Base-by-base conservation (phyloP, 768 basidiomycete species). In the Gloeostereum incarnatum region DNA sequence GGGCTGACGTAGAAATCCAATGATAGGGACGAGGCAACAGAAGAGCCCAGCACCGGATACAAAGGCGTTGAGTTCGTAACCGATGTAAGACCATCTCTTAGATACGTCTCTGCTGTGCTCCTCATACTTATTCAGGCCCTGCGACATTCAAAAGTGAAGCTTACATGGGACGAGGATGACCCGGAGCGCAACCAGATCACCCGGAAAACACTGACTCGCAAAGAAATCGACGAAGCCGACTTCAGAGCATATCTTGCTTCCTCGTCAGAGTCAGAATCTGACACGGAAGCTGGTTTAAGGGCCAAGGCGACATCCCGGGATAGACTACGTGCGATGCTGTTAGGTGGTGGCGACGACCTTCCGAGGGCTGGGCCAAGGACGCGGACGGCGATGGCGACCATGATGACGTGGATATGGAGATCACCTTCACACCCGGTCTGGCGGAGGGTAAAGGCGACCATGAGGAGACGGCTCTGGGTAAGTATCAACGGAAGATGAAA, bases 161-260 rank as follows among this genome's bases (percentile, higher is more conserved):
- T 98, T 22, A 96, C 93, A 4, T 99, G 96, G 96, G 96, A 99
- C 47, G 88, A 92, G 39, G 96, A 98, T 57, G 93, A 98, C 48
- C 81, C 87, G 0, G 85, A 92, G 51, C 81, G 94, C 27, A 72
- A 69, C 40, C 78, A 77, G 31, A 49, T 92, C 35, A 89, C 92
- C 1, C 78, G 91, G 32, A 81, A 91, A 16, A 65, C 67, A 1
- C 64, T 96, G 29, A 76, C 86, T 0, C 71, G 73, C 38, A 81
- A 90, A 52, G 90, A 97, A 54, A 81, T 98, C 19, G 92, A 96
- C 35, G 84, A 93, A 42, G 76, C 77, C 39, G 92, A 98, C 51
- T 97, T 94, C 67, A 76, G 69, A 36, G 83, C 79, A 18, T 84
- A 78, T 53, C 60, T 86, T 9, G 85, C 83, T 0, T 79, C 78